Evolutionary conservation across 805 yeast genomes (phyloP), one percentile per base, ranked within the genome.

Genomic region (Yarrowia sp.): DNA sequence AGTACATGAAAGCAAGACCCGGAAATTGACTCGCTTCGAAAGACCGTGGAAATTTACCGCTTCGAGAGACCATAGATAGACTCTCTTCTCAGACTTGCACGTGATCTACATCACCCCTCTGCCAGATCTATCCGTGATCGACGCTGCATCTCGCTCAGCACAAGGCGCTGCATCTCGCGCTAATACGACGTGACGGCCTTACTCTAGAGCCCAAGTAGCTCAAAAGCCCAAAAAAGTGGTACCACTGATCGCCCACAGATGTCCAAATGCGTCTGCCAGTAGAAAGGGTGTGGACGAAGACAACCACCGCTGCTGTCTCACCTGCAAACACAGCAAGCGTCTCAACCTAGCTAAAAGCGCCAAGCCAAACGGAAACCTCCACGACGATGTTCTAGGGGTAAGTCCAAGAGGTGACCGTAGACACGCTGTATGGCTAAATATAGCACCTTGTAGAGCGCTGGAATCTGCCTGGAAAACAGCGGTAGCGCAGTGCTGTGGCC

Each of bases 51-150:
- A n/a, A n/a, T n/a, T n/a, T n/a, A n/a, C n/a, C n/a, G n/a, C n/a
- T n/a, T n/a, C n/a, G n/a, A n/a, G n/a, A n/a, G n/a, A n/a, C n/a
- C n/a, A n/a, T n/a, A n/a, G n/a, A n/a, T n/a, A n/a, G n/a, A n/a
- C n/a, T n/a, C n/a, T n/a, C n/a, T n/a, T n/a, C n/a, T n/a, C n/a
- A n/a, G 3, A 26, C 5, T 26, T 5, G 32, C 32, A 26, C 32
- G 32, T 26, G 32, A 26, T 26, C 32, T 26, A 26, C 32, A 26
- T 26, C 32, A 3, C 12, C 40, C 40, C 3, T 38, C 15, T 8
- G n/a, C 59, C 14, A 56, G 63, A 56, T 56, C 63, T 56, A 56
- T 56, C 63, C 63, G 63, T 5, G 63, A 56, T 56, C 63, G 63
- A 5, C 48, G 12, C 41, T 53, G 59, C 59, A 40, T 35, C 42